Evolutionary conservation across 1,284 basidiomycete species (phyloP), one percentile per base, ranked within the genome.

Genomic region (Rhodotorula sp.): DNA sequence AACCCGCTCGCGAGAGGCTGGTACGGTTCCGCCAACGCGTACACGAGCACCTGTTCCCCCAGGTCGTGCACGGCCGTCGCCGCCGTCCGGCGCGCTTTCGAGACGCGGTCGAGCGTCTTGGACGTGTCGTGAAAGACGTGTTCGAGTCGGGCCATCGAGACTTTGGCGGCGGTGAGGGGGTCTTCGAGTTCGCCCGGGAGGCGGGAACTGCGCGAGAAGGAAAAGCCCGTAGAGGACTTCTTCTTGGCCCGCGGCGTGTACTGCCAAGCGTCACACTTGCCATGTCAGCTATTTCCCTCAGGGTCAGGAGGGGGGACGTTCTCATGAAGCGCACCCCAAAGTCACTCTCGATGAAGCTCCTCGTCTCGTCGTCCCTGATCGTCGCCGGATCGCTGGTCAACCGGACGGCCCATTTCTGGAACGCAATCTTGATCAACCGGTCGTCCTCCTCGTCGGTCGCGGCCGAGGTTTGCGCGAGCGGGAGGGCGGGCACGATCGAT

Each of bases 401-500:
- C 64, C 94, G 85, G 12, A 90, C 89, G 70, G 96, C 86, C 93
- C 94, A 97, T 71, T 91, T 85, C 82, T 97, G 95, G 34, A 97
- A 85, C 86, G 93, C 92, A 73, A 94, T 90, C 79, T 90, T 90
- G 54, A 97, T 92, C 3, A 97, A 85, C 48, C 95, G 86, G 81
- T 97, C 94, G 81, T 97, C 86, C 82, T 97, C 95, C 83, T 97
- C 94, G 80, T 97, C 93, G 21, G 92, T 94, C 31, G 92, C 90
- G 2, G 94, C 94, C 3, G 93, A 95, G 0, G 93, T 97, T 76
- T 95, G 91, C 2, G 93, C 87, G 29, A 96, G 85, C 1, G 94
- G 93, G 18, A 97, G 85, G 5, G 94, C 94, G 20, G 94, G 91
- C 20, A 96, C 86, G 77, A 97, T 95, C 20, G 92, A 65, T 58